Conservation (phyloP, 371 early-diverging fungal species). For the Chytridium lagenaria region DNA sequence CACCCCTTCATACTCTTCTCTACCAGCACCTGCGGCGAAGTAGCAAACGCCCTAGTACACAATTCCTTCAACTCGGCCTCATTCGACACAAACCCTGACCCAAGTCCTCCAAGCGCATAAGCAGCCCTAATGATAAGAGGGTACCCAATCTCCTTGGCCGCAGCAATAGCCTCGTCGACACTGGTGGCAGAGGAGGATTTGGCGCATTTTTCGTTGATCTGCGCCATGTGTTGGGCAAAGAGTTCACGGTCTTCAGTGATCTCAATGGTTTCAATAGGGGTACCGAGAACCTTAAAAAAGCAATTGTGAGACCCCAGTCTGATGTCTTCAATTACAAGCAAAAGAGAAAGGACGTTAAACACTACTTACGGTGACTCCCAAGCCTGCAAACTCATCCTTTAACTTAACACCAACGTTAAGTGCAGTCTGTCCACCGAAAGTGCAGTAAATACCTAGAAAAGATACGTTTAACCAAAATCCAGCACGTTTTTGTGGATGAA, state of each 20-base stretch:
- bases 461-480: too few species aligned
- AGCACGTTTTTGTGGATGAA: neutral
- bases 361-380: conserved; percentile 71
- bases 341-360: too few species aligned
- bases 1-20: conserved; percentile 97
- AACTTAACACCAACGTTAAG: conserved; percentile 91
- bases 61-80: conserved; percentile 77
- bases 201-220: conserved; percentile 88
- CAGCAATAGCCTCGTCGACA: conserved; percentile 81
- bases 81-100: conserved; percentile 91
- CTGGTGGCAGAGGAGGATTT: conserved; percentile 76
- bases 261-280: conserved; percentile 87
- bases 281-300: conserved; percentile 79
- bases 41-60: conserved; percentile 82
- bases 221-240: conserved; percentile 83
- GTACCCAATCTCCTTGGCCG: conserved; percentile 86
- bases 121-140: conserved; percentile 95
- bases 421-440: conserved; percentile 97
- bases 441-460: conserved; percentile 76
- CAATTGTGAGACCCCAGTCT: too few species aligned
- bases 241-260: conserved; percentile 94
- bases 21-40: conserved; percentile 91
- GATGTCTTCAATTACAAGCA: too few species aligned
- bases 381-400: conserved; percentile 77
- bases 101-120: conserved; percentile 92